Evolutionary conservation across 768 basidiomycete species (phyloP).

Genomic region (Amanita polypyramis): DNA sequence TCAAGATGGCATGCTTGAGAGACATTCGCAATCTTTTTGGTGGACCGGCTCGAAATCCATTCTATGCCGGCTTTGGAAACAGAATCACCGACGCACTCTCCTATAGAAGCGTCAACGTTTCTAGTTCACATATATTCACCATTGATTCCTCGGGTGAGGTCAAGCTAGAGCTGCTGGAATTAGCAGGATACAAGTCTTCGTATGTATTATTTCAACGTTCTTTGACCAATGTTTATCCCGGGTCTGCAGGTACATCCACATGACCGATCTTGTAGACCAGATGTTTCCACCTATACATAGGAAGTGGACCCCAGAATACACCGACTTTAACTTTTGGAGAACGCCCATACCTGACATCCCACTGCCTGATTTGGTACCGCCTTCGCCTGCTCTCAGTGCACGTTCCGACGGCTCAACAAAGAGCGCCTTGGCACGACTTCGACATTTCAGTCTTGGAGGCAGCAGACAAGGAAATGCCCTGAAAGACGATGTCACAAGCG

Average conservation of each 20-base stretch:
- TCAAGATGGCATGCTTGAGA: conserved; percentile 98
- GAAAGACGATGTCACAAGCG: conserved; percentile 9
- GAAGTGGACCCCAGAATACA: conserved; percentile 83
- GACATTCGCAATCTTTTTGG: conserved; percentile 92
- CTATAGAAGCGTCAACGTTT: conserved; percentile 93
- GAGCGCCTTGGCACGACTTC: conserved; percentile 60
- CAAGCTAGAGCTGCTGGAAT: conserved; percentile 92
- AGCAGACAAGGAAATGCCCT: conserved; percentile 3
- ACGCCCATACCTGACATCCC: conserved; percentile 65
- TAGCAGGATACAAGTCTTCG: conserved; percentile 96
- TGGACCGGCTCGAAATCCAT: conserved; percentile 58
- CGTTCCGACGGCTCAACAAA: conserved; percentile 79
- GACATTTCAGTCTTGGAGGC: conserved; percentile 65
- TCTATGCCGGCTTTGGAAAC: conserved; percentile 98
- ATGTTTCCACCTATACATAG: conserved; percentile 96
- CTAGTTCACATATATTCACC: conserved; percentile 91
- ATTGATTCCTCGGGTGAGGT: conserved; percentile 93
- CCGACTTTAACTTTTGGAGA: conserved; percentile 98
- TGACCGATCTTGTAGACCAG: conserved; percentile 99
- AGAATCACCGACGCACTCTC: conserved; percentile 96
- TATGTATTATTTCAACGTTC: conserved; percentile 25
- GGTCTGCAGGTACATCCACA: conserved; percentile 76
- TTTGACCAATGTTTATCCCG: background rate
- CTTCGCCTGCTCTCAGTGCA: conserved; percentile 90
- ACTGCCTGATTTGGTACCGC: conserved; percentile 73